Base-by-base conservation (phyloP, 257 asterid species). In the Nicotiana otophora region DNA sequence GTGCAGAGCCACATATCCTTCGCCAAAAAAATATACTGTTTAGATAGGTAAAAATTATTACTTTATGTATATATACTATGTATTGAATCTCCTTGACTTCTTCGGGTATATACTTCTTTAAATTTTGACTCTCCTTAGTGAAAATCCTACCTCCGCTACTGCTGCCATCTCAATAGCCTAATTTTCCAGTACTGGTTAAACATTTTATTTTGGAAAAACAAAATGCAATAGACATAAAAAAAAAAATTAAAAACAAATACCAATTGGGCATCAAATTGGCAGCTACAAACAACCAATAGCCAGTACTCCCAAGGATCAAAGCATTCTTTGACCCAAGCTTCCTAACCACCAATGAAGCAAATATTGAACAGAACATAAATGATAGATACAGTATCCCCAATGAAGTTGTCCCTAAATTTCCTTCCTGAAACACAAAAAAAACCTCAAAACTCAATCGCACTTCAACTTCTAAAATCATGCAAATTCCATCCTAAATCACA, bases 241-340 rank as follows among this genome's bases (percentile, higher is more conserved):
- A 1, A 28, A 28, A 28, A 42, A 75, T n/a, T n/a, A 31, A 67
- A 70, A 20, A 69, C 81, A n/a, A n/a, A 68, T 91, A 96, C 99
- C 99, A 96, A 75, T 91, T 89, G 65, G 99, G 97, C 91, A 89
- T 88, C 96, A 96, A 90, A 90, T 96, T 96, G 28, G 99, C 98
- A 12, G 98, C 98, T 1, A 94, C 91, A 68, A 96, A 96, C 60
- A 96, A 88, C 97, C 95, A 94, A 82, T 96, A 96, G 20, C 99
- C 99, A 85, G 90, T 92, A 34, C 96, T 92, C 26, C 98, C 98
- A 63, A 96, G 97, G 79, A 96, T 72, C 92, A 96, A 83, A 77
- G 98, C 91, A 83, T 87, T 92, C 92, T 93, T 96, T 0, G 98
- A 81, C 23, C 97, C 98, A 87, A 96, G 88, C 83, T 88, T 93